Conservation (phyloP, 2,329 filamentous ascomycete species). For the Conoideocrella luteorostrata region DNA sequence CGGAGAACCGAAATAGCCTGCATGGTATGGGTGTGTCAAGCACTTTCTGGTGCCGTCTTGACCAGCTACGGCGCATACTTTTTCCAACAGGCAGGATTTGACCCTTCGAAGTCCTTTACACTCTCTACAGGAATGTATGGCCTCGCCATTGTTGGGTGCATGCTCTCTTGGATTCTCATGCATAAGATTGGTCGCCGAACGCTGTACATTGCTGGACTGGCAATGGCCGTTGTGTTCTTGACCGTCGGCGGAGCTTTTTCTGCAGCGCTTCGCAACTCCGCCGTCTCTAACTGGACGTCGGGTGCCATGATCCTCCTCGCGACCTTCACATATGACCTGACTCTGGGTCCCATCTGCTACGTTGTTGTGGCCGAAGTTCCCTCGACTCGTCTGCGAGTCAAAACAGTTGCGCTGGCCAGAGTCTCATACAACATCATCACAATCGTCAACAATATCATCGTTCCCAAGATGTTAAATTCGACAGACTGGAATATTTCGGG, state of each 20-base stretch:
- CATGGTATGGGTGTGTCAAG: conserved; percentile 59
- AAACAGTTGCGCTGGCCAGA: conserved; percentile 32
- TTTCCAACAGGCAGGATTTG: conserved; percentile 32
- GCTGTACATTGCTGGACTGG: conserved; percentile 32
- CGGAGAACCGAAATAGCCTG: conserved; percentile 35
- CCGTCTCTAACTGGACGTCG: conserved; percentile 26
- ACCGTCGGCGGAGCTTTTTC: conserved; percentile 33
- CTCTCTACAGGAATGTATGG: conserved; percentile 32
- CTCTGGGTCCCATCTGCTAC: conserved; percentile 31
- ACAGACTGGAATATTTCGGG: conserved; percentile 20
- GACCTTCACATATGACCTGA: conserved; percentile 32
- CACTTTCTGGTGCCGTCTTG: conserved; percentile 57
- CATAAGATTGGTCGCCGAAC: conserved; percentile 32
- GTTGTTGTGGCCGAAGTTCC: conserved; percentile 32
- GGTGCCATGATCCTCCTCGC: conserved; percentile 32
- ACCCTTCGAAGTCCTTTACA: conserved; percentile 28
- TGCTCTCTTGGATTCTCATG: conserved; percentile 33
- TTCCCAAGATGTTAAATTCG: conserved; percentile 21
- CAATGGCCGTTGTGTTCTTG: conserved; percentile 22
- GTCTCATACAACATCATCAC: conserved; percentile 17
- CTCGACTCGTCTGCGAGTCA: conserved; percentile 30
- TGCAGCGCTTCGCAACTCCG: conserved; percentile 21
- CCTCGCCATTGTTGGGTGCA: conserved; percentile 33
- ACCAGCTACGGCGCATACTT: conserved; percentile 51
- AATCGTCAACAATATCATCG: conserved; percentile 21